phyloP scores from a whole-genome alignment of 257 asterid species.

The Solanum peruvianum region DNA sequence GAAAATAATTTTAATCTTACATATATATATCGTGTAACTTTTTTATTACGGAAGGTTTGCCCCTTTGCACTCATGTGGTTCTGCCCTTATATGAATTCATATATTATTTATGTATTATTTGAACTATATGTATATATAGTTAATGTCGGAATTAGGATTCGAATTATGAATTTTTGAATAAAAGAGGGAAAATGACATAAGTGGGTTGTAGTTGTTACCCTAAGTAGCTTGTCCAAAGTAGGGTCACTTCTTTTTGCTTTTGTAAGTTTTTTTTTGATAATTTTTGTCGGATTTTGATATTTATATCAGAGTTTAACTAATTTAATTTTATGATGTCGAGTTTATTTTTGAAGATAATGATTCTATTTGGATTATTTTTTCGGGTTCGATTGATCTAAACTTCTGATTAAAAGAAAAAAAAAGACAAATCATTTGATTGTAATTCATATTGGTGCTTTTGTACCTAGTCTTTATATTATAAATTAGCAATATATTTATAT shows the following conservation, averaged over 20 bases:
- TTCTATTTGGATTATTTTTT: too few relatives aligned
- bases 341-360: not conserved
- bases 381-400: not conserved
- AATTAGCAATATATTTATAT: not conserved
- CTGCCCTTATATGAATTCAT: accelerated
- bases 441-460: not conserved
- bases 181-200: not conserved
- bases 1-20: too few relatives aligned
- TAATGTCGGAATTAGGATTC: accelerated
- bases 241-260: not conserved
- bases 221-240: not conserved
- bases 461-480: not conserved
- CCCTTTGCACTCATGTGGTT: accelerated
- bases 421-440: accelerated
- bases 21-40: accelerated
- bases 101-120: too few relatives aligned
- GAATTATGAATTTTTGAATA: not conserved
- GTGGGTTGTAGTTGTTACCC: not conserved
- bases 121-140: too few relatives aligned
- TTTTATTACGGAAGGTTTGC: not conserved
- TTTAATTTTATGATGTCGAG: accelerated
- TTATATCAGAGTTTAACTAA: not conserved
- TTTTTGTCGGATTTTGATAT: too few relatives aligned
- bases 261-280: too few relatives aligned
- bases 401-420: too few relatives aligned